phyloP scores from a whole-genome alignment of 345 rosid genomes.

The Rhodamnia argentea region DNA sequence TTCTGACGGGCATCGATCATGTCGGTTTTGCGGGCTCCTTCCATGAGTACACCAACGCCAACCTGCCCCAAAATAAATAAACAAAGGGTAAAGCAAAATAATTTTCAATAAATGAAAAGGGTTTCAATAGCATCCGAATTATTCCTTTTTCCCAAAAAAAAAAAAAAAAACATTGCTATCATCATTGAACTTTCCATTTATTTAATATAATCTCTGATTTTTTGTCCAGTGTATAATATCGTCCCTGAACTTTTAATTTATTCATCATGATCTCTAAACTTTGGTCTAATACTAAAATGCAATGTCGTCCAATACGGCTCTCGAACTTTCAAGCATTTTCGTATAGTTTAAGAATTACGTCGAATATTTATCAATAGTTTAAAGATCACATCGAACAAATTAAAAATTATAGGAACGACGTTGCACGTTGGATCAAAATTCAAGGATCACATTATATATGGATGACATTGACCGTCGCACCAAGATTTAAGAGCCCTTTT shows the following conservation, averaged over 20 bases:
- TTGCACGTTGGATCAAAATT: not conserved
- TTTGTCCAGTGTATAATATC: rapidly evolving
- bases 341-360: rapidly evolving
- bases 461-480: too few species aligned
- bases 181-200: not conserved
- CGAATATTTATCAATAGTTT: not conserved
- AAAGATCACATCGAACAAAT: not conserved
- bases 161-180: not conserved
- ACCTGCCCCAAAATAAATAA: not conserved
- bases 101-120: not conserved
- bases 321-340: not conserved
- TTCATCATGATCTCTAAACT: rapidly evolving
- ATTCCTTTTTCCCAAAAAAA: too few species aligned
- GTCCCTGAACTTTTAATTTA: not conserved
- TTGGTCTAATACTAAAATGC: not conserved
- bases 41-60: rapidly evolving
- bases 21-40: not conserved
- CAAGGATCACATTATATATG: rapidly evolving
- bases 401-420: rapidly evolving
- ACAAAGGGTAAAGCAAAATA: not conserved
- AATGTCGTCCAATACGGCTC: rapidly evolving
- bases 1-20: not conserved
- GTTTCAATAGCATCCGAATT: not conserved
- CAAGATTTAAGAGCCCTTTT: not conserved
- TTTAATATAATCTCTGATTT: rapidly evolving